Evolutionary conservation across 441 rosid genomes (phyloP), one percentile per base, ranked within the genome.

Genomic region (Croton setiger): DNA sequence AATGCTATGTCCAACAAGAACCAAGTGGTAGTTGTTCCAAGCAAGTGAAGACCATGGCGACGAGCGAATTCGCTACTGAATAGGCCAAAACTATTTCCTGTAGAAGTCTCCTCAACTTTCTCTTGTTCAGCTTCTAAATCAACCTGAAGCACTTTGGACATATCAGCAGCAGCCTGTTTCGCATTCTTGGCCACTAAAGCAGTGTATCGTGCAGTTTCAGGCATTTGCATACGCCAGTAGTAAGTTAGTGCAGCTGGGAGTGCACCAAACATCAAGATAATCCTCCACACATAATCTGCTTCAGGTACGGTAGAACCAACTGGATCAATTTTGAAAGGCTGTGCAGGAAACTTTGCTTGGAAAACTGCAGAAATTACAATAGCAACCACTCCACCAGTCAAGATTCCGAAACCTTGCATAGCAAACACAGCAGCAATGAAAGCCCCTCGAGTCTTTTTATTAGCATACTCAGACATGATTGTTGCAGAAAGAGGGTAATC

Each of bases 401-500:
- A 80, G 65, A 90, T 90, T 55, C 96, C 96, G 15, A 90, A 86
- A 21, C 96, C 93, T 73, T 88, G 96, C 93, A 87, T 84, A 0
- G 93, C 93, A 61, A 89, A 89, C 13, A 89, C 93, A 9, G 93
- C 91, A 6, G 89, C 96, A 27, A 89, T 85, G 72, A n/a, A n/a
- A n/a, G n/a, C n/a, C n/a, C n/a, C n/a, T n/a, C n/a, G n/a, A n/a
- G n/a, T n/a, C n/a, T n/a, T 89, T 79, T 87, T 86, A 60, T 88
- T 84, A 17, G 91, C 86, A 67, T 88, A 88, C 68, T 88, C 96
- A 0, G 96, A 90, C 96, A 86, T 88, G 72, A 90, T 90, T 4
- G 93, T 88, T 14, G 96, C 96, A 1, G 93, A 90, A 56, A 88
- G 87, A 3, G 93, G 96, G 78, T 87, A 86, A 57, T 89, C 96